Evolutionary conservation across 1,284 basidiomycete genomes (phyloP).

Genomic region (Fomitopsis pinicola): DNA sequence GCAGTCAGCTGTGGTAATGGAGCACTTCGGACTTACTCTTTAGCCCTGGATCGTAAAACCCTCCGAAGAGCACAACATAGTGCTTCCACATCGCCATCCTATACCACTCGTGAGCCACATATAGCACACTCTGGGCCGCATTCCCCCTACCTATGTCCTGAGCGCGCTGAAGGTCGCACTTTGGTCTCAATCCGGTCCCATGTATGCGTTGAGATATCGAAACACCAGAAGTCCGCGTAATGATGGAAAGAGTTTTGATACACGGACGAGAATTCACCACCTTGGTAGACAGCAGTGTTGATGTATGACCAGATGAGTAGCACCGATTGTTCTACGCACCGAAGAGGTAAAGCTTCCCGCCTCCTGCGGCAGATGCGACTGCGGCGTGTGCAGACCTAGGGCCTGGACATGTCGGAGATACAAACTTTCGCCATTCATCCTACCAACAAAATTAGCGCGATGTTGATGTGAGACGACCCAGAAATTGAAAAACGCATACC

Average conservation of each 20-base stretch:
- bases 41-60: constrained; percentile 11
- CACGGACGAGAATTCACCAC: constrained; percentile 83
- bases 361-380: constrained; percentile 65
- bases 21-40: constrained; percentile 1
- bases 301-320: not conserved
- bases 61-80: constrained; percentile 11
- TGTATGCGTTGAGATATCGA: constrained; percentile 67
- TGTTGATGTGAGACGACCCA: not conserved
- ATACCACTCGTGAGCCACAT: not conserved
- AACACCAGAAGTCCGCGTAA: constrained; percentile 26
- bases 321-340: constrained; percentile 38
- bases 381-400: constrained; percentile 84
- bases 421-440: constrained; percentile 86
- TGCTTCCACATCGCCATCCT: constrained; percentile 81
- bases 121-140: not conserved
- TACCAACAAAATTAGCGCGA: constrained; percentile 19
- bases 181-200: constrained; percentile 93
- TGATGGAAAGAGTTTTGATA: constrained; percentile 90
- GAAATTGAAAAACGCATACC: constrained; percentile 27
- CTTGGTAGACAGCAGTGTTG: constrained; percentile 27
- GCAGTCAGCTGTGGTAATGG: no score
- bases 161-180: constrained; percentile 74
- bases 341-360: constrained; percentile 83
- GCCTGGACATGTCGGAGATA: constrained; percentile 79
- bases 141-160: constrained; percentile 67